Base-by-base conservation (phyloP, 345 rosid species). In the Mallotus nudiflorus region DNA sequence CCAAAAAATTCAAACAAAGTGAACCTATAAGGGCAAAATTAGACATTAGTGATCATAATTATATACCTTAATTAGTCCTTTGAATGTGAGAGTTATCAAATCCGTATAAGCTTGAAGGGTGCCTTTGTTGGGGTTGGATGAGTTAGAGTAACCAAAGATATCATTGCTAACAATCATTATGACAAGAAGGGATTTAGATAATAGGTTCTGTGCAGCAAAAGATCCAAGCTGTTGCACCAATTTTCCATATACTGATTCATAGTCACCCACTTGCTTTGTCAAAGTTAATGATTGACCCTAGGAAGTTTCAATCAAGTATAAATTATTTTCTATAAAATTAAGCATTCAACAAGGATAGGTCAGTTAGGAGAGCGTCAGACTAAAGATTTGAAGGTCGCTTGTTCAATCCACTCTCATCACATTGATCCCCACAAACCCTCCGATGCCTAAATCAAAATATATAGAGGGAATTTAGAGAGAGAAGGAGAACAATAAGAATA, bases 381-480 rank as follows among this genome's bases (percentile, higher is more conserved):
- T 91, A 91, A 91, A 89, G 96, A 89, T 91, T 90, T 89, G 91
- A 89, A 89, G 96, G 97, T 82, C 97, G 86, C 89, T 90, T 89
- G 96, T 91, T 91, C 97, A 88, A 85, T 89, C 93, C 85, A 89
- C 86, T 93, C 84, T 87, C 96, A 88, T 91, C 91, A 93, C 93
- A 59, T 15, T 53, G n/a, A n/a, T n/a, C n/a, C n/a, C n/a, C n/a
- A n/a, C n/a, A n/a, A n/a, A n/a, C n/a, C n/a, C n/a, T n/a, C n/a
- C n/a, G n/a, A n/a, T n/a, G n/a, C n/a, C n/a, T n/a, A n/a, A n/a
- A n/a, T n/a, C n/a, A n/a, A n/a, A n/a, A n/a, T n/a, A n/a, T n/a
- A n/a, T n/a, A n/a, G n/a, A n/a, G n/a, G n/a, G n/a, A n/a, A n/a
- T n/a, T n/a, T n/a, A n/a, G n/a, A n/a, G n/a, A n/a, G n/a, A n/a